phyloP scores from a whole-genome alignment of 1,284 basidiomycete species.

The Cryptococcus wingfieldii region DNA sequence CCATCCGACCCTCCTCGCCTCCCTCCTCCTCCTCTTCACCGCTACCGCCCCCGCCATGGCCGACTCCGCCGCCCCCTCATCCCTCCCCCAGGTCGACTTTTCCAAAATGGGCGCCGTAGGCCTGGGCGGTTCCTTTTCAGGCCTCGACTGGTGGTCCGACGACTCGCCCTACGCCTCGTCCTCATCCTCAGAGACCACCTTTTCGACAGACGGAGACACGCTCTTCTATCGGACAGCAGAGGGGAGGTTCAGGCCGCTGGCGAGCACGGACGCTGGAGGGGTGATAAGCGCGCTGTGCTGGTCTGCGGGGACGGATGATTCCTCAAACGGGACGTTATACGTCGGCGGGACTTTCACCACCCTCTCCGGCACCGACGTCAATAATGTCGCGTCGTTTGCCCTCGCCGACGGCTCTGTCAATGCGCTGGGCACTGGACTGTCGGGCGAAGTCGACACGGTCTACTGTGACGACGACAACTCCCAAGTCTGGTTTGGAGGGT shows the following conservation, averaged over 20 bases:
- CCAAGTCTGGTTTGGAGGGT: slow-evolving; percentile 81
- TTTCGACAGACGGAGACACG: slow-evolving; percentile 38
- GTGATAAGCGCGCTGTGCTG: slow-evolving; percentile 40
- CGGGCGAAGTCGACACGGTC: slow-evolving; percentile 70
- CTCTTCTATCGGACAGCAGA: slow-evolving; percentile 25
- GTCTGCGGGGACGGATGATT: slow-evolving; percentile 17
- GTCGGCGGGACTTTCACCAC: slow-evolving; percentile 43
- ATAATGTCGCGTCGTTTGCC: slow-evolving; percentile 39
- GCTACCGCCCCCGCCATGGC: slow-evolving; percentile 23
- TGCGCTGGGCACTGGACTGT: slow-evolving; percentile 39
- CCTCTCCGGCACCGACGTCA: slow-evolving; percentile 21
- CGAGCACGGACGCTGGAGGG: slow-evolving; percentile 41
- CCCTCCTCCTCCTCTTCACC: slow-evolving; percentile 15
- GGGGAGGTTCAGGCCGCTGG: slow-evolving; percentile 27
- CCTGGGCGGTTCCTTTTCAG: slow-evolving; percentile 77
- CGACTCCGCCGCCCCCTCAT: slow-evolving; percentile 52
- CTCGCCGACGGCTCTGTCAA: slow-evolving; percentile 21
- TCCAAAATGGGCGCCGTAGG: slow-evolving; percentile 84
- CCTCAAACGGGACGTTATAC: slow-evolving; percentile 35
- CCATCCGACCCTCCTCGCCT: slow-evolving; percentile 3
- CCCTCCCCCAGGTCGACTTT: slow-evolving; percentile 78
- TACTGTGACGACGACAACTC: slow-evolving; percentile 70
- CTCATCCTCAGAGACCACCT: slow-evolving; percentile 21
- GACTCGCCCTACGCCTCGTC: slow-evolving; percentile 32
- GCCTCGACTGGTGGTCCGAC: slow-evolving; percentile 57